Evolutionary conservation across 345 rosid genomes (phyloP).

Genomic region (Capsella bursapastoris): DNA sequence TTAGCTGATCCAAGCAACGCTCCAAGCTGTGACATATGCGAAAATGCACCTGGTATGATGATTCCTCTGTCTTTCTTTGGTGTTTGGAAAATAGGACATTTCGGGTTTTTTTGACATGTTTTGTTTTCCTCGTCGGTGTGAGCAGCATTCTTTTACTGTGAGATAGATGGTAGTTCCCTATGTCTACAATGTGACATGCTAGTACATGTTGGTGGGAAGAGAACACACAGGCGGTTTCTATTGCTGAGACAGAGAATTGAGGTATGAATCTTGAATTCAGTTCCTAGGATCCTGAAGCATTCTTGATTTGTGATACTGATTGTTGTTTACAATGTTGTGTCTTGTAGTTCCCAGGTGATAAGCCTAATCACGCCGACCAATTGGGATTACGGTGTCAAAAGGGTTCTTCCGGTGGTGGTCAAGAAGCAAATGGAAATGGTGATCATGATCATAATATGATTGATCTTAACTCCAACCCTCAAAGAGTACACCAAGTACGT

Average conservation of each 20-base stretch:
- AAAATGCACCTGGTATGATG: conserved; percentile 71
- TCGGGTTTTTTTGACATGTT: neutral
- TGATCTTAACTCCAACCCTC: conserved; percentile 80
- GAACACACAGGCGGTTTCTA: conserved; percentile 72
- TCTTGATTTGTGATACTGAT: neutral
- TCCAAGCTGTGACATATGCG: conserved; percentile 83
- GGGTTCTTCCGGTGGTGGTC: conserved; percentile 39
- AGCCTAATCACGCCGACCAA: conserved; percentile 48
- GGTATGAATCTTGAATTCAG: conserved; percentile 47
- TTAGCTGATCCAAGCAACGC: conserved; percentile 70
- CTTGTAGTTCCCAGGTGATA: conserved; percentile 77
- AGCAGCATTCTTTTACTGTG: conserved; percentile 90
- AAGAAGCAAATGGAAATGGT: conserved; percentile 43
- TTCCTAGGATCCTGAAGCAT: conserved; percentile 1
- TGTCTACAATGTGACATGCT: conserved; percentile 86
- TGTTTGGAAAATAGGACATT: neutral
- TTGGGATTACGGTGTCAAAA: conserved; percentile 43
- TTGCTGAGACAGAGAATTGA: conserved; percentile 75
- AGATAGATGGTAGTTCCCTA: conserved; percentile 80
- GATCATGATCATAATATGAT: conserved; percentile 57
- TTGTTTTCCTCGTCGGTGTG: neutral
- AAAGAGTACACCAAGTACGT: conserved; percentile 59
- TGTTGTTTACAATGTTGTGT: conserved; percentile 9
- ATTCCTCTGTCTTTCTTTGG: conserved; percentile 14
- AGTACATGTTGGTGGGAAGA: conserved; percentile 86